Evolutionary conservation across 768 basidiomycete species (phyloP).

Genomic region (Termitomyces sp.): DNA sequence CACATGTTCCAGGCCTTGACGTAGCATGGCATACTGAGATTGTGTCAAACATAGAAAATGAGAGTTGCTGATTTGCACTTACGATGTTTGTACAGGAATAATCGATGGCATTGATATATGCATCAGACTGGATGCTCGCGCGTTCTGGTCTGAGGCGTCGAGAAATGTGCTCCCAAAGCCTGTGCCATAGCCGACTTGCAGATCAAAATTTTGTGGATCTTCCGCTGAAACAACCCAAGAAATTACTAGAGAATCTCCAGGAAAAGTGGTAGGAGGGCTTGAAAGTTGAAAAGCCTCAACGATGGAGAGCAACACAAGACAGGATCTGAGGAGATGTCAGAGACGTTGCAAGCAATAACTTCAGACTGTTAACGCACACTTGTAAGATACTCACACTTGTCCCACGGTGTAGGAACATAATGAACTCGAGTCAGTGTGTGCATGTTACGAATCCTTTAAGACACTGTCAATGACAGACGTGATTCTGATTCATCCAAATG

Average conservation of each 20-base stretch:
- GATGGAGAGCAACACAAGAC: neutral
- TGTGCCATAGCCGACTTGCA: neutral
- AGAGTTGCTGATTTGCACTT: neutral
- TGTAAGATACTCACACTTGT: neutral
- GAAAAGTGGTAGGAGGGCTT: neutral
- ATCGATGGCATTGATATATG: neutral
- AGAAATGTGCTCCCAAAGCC: neutral
- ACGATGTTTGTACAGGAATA: neutral
- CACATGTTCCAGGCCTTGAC: too few relatives aligned
- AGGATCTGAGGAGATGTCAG: neutral
- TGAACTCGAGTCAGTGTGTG: neutral
- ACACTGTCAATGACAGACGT: neutral
- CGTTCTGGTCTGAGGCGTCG: rapidly evolving
- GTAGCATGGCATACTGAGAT: neutral
- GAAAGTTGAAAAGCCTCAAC: neutral
- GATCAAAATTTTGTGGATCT: neutral
- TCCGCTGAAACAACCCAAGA: neutral
- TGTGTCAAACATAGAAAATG: neutral
- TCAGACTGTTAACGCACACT: neutral
- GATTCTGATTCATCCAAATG: neutral
- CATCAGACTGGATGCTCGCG: neutral
- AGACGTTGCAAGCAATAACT: neutral
- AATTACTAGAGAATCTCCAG: neutral
- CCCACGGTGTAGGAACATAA: neutral
- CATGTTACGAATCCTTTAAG: neutral